Conservation (phyloP, 441 rosid species). For the Gossypium aridum region DNA sequence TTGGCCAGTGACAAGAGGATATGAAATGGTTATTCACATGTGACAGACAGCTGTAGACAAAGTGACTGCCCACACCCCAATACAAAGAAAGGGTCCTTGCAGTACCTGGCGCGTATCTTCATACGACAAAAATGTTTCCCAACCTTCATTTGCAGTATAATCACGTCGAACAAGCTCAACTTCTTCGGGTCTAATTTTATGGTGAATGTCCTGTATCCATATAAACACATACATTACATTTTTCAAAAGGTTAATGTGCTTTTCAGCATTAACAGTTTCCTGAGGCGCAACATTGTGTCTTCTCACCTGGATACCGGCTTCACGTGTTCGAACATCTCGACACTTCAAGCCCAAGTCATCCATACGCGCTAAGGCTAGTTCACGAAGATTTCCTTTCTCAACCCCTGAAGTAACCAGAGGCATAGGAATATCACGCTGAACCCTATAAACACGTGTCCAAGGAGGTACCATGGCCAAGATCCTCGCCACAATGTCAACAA, state of each 20-base stretch:
- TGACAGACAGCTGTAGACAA: not conserved
- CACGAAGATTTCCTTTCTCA: slow-evolving; percentile 98
- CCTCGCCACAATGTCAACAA: slow-evolving; percentile 93
- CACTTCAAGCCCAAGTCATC: slow-evolving; percentile 96
- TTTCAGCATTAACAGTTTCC: not conserved
- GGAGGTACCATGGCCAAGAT: slow-evolving; percentile 99
- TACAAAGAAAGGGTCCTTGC: not conserved
- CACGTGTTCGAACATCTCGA: slow-evolving; percentile 97
- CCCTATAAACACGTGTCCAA: slow-evolving; percentile 98
- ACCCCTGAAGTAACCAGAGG: slow-evolving; percentile 98
- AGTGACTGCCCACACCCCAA: not conserved
- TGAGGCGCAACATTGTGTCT: not conserved
- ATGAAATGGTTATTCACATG: not conserved
- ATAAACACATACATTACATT: slow-evolving; percentile 9
- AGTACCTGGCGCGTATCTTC: slow-evolving; percentile 92
- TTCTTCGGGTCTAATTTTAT: slow-evolving; percentile 90
- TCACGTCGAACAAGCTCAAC: slow-evolving; percentile 98
- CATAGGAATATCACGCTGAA: slow-evolving; percentile 97
- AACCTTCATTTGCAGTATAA: slow-evolving; percentile 94
- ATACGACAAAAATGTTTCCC: slow-evolving; percentile 96
- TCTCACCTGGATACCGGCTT: slow-evolving; percentile 95
- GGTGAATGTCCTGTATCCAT: slow-evolving; percentile 76
- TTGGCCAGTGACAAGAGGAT: not conserved
- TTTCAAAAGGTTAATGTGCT: slow-evolving; percentile 8
- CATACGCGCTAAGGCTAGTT: slow-evolving; percentile 93